A percentile compares a stretch with the other conserved stretches of the same genome.
These are phyloP conservation scores for Chlorella ohadii DNA, from an alignment of 139 green algal genomes.

Conservation along the genomic window DNA sequence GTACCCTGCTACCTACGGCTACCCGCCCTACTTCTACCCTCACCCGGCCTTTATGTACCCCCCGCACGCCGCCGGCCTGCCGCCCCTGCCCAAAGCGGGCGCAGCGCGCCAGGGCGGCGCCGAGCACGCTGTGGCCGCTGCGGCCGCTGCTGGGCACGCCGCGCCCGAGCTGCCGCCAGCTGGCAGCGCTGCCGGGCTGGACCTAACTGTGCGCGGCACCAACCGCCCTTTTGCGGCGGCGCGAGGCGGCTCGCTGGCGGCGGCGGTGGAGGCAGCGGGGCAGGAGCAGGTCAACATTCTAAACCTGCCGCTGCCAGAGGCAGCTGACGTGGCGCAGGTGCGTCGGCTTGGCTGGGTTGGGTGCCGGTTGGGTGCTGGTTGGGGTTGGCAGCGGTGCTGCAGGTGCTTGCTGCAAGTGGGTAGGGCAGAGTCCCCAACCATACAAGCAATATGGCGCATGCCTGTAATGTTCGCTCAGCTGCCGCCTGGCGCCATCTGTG, in stretches of 20 bases:
- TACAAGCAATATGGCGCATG: too few relatives aligned
- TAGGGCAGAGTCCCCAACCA: too few relatives aligned
- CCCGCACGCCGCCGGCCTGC: background rate
- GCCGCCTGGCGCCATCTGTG: too few relatives aligned
- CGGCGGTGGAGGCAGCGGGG: conserved; percentile 5
- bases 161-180: background rate
- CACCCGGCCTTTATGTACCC: background rate
- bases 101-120: background rate
- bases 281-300: conserved; percentile 56
- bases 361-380: too few relatives aligned
- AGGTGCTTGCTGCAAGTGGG: too few relatives aligned
- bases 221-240: conserved; percentile 19
- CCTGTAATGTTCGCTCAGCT: too few relatives aligned
- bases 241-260: background rate
- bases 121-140: background rate
- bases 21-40: background rate
- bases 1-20: background rate
- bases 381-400: background rate
- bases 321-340: background rate
- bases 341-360: background rate
- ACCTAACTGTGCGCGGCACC: conserved; percentile 7
- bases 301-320: conserved; percentile 51
- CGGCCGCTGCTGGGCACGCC: background rate
- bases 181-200: background rate
- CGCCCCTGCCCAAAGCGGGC: conserved; percentile 11